Base-by-base conservation (phyloP, 768 basidiomycete genomes). In the Suillus plorans region DNA sequence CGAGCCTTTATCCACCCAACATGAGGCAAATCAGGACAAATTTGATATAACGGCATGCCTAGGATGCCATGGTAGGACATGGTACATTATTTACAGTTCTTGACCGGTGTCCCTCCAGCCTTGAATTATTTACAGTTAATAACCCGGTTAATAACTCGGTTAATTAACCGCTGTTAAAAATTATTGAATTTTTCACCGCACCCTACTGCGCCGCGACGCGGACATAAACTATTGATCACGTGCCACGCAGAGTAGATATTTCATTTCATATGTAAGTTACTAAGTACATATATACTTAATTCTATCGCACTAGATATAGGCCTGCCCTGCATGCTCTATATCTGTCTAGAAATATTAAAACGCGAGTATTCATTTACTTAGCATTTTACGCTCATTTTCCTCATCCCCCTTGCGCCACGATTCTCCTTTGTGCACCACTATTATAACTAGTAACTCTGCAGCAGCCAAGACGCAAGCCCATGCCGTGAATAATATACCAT, bases 401-500 rank as follows among this genome's bases (percentile, higher is more conserved):
- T 86, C 84, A 5, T 80, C 81, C 20, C 71, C 72, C 67, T 80
- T 77, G 10, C 91, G 80, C 91, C 90, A 92, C 9, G 72, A 67
- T 14, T 73, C 78, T 0, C 90, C 91, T 74, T 86, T 86, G 77
- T 75, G 75, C 65, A 82, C 78, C 2, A 90, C 86, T 4, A 91
- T 74, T n/a, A 90, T 66, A 25, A 90, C 80, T 18, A 90, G 78
- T 3, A 81, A 65, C 49, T 86, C 86, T 45, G 81, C 82, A 37
- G 87, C 52, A 2, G 83, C 66, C 70, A 92, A 69, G 0, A 94
- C 37, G 0, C 82, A 82, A 0, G 81, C 79, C 77, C 85, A 90
- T 3, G 92, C 80, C 1, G 90, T 89, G 72, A 93, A 95, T 64
- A 90, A 79, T 73, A 92, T 82, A 72, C 93, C 93, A 70, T 95